Percentiles rank a stretch among this genome's conserved stretches.
Evolutionary conservation across 345 rosid species (phyloP).

Genomic region (Syzygium aromaticum): DNA sequence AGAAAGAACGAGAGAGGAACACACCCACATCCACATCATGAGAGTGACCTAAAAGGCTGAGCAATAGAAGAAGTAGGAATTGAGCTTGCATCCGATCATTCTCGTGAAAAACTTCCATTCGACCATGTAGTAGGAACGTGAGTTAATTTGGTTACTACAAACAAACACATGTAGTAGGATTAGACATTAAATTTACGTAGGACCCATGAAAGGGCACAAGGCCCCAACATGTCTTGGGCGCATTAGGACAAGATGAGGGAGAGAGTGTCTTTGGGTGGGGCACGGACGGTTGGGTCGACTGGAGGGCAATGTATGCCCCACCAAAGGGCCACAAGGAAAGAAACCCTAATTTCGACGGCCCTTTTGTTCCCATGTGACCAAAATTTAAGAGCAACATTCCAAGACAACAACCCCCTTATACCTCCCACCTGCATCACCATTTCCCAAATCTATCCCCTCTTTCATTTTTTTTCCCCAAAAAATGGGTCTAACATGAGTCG

Average conservation of each 20-base stretch:
- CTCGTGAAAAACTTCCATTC: neutral
- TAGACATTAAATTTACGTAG: neutral
- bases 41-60: neutral
- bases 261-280: conserved; percentile 33
- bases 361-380: conserved; percentile 81
- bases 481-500: neutral
- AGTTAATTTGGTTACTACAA: neutral
- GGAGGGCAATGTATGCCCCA: conserved; percentile 50
- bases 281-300: conserved; percentile 42
- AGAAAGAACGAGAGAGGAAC: neutral
- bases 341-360: conserved; percentile 44
- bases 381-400: conserved; percentile 66
- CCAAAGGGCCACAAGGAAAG: conserved; percentile 23
- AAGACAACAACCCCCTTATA: conserved; percentile 34
- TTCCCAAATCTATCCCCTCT: neutral
- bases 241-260: conserved; percentile 62
- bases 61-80: neutral
- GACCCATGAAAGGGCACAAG: conserved; percentile 14
- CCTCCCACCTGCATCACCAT: too few relatives aligned
- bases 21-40: neutral
- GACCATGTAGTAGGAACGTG: neutral
- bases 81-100: neutral
- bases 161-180: neutral
- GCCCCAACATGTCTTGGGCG: conserved; percentile 56
- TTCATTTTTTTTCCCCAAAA: neutral